Conservation (phyloP, 441 rosid species). For the Kokia cookei region DNA sequence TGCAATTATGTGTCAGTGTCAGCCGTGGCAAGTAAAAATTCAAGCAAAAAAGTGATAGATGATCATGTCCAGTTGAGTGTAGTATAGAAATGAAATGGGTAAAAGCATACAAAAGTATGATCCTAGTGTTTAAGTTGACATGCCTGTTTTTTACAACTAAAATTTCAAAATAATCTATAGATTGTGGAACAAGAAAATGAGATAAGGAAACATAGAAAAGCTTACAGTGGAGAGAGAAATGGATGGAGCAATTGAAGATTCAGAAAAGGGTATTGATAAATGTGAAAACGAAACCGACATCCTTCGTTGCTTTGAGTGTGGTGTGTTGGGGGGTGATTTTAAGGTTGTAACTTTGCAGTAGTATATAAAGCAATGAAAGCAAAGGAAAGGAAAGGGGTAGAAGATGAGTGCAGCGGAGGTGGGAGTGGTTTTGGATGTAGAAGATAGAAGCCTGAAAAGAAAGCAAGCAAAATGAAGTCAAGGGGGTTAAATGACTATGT, state of each 20-base stretch:
- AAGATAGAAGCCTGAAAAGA: neutral
- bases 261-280: slow-evolving; percentile 12
- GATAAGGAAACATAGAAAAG: neutral
- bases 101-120: neutral
- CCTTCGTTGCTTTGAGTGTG: neutral
- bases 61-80: neutral
- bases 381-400: neutral
- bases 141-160: neutral
- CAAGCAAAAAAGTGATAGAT: neutral
- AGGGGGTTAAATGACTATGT: neutral
- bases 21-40: neutral
- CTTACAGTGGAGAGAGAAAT: slow-evolving; percentile 24
- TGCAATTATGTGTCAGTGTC: neutral
- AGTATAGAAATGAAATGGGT: neutral
- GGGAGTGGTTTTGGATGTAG: neutral
- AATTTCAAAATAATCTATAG: neutral
- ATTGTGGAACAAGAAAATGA: neutral
- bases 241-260: slow-evolving; percentile 1
- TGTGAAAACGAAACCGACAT: slow-evolving; percentile 27
- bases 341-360: neutral
- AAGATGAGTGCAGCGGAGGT: neutral
- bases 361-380: neutral
- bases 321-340: neutral
- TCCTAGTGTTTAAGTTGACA: neutral
- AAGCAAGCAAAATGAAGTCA: neutral